phyloP scores from a whole-genome alignment of 2,329 filamentous ascomycete genomes.

The Sarocladiaceae sp. region DNA sequence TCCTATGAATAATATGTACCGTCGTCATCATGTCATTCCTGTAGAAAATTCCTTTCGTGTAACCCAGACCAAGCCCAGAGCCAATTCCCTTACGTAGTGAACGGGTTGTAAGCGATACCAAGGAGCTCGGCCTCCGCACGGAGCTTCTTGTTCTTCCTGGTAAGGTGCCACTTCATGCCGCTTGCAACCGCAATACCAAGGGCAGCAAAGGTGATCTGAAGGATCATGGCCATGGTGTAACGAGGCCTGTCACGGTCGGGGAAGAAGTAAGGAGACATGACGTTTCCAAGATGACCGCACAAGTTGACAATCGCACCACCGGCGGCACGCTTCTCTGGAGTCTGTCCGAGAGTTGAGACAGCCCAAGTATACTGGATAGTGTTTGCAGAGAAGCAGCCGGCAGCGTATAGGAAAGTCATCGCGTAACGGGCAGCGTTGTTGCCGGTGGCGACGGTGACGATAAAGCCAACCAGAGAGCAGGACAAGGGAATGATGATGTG shows the following conservation, averaged over 20 bases:
- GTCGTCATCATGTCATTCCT: no score
- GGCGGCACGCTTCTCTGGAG: constrained; percentile 26
- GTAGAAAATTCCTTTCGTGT: no score
- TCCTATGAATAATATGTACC: no score
- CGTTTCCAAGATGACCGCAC: constrained; percentile 12
- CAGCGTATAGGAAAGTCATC: constrained; percentile 16
- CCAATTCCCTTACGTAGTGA: constrained; percentile 13
- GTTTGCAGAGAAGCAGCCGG: constrained; percentile 23
- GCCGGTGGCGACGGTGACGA: constrained; percentile 13
- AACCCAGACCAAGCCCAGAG: no score
- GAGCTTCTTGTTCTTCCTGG: constrained; percentile 15
- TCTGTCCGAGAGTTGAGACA: constrained; percentile 25
- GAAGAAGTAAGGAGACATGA: constrained; percentile 13
- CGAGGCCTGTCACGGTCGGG: constrained; percentile 9
- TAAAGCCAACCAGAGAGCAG: constrained; percentile 21
- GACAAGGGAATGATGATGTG: constrained; percentile 7
- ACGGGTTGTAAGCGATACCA: constrained; percentile 13
- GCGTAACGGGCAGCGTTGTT: constrained; percentile 15
- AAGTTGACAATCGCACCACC: constrained; percentile 13
- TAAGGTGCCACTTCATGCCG: constrained; percentile 12
- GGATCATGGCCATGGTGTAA: constrained; percentile 13
- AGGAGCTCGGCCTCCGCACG: constrained; percentile 10
- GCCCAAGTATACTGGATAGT: constrained; percentile 31
- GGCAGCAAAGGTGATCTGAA: constrained; percentile 14
- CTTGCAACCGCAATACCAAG: constrained; percentile 11